Percentiles rank a stretch among this genome's conserved stretches.
Conservation (phyloP, 257 asterid species). For the Coffea eugenioides region DNA sequence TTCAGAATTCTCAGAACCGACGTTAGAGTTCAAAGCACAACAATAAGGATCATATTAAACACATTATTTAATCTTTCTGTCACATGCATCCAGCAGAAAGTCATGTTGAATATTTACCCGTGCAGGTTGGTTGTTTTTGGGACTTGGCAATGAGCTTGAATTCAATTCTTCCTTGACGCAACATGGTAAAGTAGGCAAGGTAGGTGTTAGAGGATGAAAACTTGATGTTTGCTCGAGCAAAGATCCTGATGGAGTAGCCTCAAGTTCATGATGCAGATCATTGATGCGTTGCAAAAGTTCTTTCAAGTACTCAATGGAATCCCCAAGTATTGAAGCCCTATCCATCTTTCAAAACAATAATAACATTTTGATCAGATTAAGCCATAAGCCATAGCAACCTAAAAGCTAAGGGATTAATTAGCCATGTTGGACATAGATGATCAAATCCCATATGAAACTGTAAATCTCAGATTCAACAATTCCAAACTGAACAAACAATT, state of each 20-base stretch:
- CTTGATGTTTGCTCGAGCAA: conserved; percentile 34
- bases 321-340: conserved; percentile 87
- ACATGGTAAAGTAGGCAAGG: conserved; percentile 51
- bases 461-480: background rate
- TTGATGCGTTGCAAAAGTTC: conserved; percentile 75
- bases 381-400: background rate
- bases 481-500: background rate
- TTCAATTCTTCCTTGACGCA: conserved; percentile 67
- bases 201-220: conserved; percentile 68
- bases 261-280: conserved; percentile 76
- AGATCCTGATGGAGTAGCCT: conserved; percentile 53
- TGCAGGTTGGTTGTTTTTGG: conserved; percentile 84
- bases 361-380: background rate
- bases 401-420: no score
- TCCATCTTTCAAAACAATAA: conserved; percentile 47
- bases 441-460: background rate
- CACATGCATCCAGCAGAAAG: background rate
- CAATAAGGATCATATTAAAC: background rate
- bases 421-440: background rate
- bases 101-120: conserved; percentile 35
- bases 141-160: conserved; percentile 60
- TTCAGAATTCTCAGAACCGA: background rate
- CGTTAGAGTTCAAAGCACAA: no score
- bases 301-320: conserved; percentile 75
- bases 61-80: no score